Evolutionary conservation across 768 basidiomycete genomes (phyloP), one percentile per base, ranked within the genome.

Genomic region (Vishniacozyma victoriae): DNA sequence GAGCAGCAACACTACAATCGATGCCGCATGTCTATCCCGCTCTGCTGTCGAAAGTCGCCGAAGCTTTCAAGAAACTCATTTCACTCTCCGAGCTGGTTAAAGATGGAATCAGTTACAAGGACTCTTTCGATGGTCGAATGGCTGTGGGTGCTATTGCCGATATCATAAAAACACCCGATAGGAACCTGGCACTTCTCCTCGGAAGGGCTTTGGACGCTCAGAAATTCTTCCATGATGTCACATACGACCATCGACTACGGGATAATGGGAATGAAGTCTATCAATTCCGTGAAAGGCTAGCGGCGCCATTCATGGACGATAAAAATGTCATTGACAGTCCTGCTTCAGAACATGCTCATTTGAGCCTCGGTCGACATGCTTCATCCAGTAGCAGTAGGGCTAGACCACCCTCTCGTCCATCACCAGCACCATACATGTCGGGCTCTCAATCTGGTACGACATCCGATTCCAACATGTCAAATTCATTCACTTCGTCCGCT

Each of bases 221-320:
- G 72, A 97, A 97, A 74, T 97, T 90, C 75, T 97, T 99, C 69
- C 95, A 99, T 66, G 95, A 97, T 64, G 95, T 99, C 58, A 96
- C 95, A 7, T 99, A 97, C 67, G 93, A 96, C 64, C 95, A 99
- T 70, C 84, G 93, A 13, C 70, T 99, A 48, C 77, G 95, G 42
- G 95, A 97, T 72, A 89, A 82, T 62, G 75, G 82, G 0, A 78
- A 79, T 53, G 95, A 99, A 73, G 73, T 99, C 24, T 99, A 96
- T 72, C 91, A 93, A 67, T 97, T 99, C 73, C 78, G 82, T 55
- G 84, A 87, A 39, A 82, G 83, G 62, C 67, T 95, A 31, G 80
- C 83, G 4, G 88, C 83, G 64, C 87, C 87, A 2, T 91, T 90
- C 65, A 85, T 86, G 49, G 37, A 25, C 15, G 73, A 70, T 16